Conservation (phyloP, 2,329 filamentous ascomycete species). For the Verticillium nubilum region DNA sequence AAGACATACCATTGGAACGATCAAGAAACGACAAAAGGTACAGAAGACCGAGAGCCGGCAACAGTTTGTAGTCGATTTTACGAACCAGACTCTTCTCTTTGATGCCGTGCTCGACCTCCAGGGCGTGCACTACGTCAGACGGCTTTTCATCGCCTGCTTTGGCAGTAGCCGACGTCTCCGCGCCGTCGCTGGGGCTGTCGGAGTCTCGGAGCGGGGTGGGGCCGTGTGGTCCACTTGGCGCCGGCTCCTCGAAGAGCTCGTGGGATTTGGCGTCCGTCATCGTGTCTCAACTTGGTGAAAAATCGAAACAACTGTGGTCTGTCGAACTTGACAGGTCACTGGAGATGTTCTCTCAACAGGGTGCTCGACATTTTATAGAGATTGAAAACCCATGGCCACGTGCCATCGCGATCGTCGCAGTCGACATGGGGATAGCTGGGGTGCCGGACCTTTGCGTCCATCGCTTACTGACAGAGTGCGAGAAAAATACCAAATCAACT, state of each 20-base stretch:
- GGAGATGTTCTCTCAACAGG: neutral
- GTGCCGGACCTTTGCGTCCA: neutral
- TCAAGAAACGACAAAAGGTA: constrained; percentile 54
- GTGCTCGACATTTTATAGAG: neutral
- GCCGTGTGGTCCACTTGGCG: neutral
- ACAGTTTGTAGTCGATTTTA: constrained; percentile 46
- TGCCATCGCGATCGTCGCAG: neutral
- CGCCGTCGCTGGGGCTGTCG: neutral
- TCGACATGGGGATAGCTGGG: neutral
- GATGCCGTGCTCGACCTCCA: constrained; percentile 19
- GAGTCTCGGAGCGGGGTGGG: neutral
- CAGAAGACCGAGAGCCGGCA: constrained; percentile 48
- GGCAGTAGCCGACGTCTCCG: neutral
- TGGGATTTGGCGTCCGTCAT: neutral
- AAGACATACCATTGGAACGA: constrained; percentile 47
- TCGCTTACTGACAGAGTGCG: neutral
- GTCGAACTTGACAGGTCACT: neutral
- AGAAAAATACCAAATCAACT: neutral
- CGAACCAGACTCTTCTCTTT: constrained; percentile 53
- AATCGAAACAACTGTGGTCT: neutral
- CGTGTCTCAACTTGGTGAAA: neutral
- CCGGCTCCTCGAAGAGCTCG: constrained; percentile 5
- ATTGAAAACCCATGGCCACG: neutral
- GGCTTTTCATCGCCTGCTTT: neutral
- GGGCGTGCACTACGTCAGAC: neutral